These are phyloP conservation scores for Crithidia brevicula DNA, from an alignment of 208 protist species.

Conservation along the genomic window DNA sequence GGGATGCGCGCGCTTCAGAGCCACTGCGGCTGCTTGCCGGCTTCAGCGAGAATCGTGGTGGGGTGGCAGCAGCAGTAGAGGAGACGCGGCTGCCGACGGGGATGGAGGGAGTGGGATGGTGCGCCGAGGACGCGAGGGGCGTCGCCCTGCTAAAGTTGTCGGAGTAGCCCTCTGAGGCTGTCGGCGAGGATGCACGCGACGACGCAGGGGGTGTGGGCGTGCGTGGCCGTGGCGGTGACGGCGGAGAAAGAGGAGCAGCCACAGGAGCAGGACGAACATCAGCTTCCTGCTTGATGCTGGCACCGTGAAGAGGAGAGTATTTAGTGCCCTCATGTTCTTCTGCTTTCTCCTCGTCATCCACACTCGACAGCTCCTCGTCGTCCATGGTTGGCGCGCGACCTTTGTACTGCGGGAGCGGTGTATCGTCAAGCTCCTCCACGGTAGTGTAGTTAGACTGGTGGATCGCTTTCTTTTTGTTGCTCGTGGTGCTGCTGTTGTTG, in stretches of 20 bases:
- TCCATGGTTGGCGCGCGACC: not conserved
- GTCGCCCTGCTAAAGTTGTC: not conserved
- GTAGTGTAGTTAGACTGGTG: conserved; percentile 21
- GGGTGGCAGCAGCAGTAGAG: not conserved
- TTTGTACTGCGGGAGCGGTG: conserved; percentile 16
- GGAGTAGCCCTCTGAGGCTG: conserved; percentile 2
- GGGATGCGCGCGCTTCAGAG: not conserved
- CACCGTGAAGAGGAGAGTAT: no score
- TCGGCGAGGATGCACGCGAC: not conserved
- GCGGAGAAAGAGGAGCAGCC: no score
- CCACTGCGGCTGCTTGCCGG: not conserved
- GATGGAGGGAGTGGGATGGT: not conserved
- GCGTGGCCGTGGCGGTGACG: not conserved
- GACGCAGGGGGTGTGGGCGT: not conserved
- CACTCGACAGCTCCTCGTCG: conserved; percentile 3
- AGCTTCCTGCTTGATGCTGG: conserved; percentile 15
- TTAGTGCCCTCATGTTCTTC: not conserved
- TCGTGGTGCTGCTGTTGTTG: conserved; percentile 3
- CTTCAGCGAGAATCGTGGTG: no score
- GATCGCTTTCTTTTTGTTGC: conserved; percentile 10
- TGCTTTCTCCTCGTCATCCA: conserved; percentile 1
- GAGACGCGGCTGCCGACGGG: not conserved
- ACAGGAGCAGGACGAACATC: no score
- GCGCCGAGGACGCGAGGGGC: not conserved
- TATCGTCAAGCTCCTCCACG: conserved; percentile 19